Evolutionary conservation across 352 stramenopile genomes (phyloP), one percentile per base, ranked within the genome.

Genomic region (Globisporangium canariense): DNA sequence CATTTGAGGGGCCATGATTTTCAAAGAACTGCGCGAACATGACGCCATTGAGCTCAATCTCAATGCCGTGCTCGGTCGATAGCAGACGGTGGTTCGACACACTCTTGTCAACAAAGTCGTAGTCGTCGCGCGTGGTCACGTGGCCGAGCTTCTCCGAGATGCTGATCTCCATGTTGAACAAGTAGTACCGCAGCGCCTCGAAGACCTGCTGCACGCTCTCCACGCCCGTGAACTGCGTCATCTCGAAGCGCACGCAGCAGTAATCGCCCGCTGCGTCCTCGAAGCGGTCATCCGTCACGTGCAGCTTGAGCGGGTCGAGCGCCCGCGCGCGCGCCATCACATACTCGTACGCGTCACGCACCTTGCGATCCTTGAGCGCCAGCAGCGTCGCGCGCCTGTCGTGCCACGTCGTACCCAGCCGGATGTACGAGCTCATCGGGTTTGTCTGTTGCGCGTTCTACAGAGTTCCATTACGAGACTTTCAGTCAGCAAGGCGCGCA

Each of bases 211-310:
- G 65, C 9, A 88, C 72, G 0, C 68, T 75, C 4, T 65, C 32
- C 4, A 73, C 68, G 8, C 67, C 71, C 7, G 63, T 41, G 41
- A 89, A 87, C 43, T 77, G 79, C 36, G 78, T 77, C 40, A 82
- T 79, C 46, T 86, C 78, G 57, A 86, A 86, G 52, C 81, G 83
- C 20, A 82, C 70, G 13, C 70, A 80, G 58, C 72, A 86, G n/a
- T 66, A 86, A 54, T 90, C 71, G 32, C 79, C 77, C 4, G 70
- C 64, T 0, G 60, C 30, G 0, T 67, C 77, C 60, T 82, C 75
- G 57, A 86, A 90, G 32, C 79, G 77, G 47, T 64, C 52, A 49
- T 86, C 77, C 10, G 75, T 65, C 32, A 75, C 72, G 66, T 76
- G 81, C 9, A 62, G 65, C 53, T 68, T 76, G 14, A 68, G 50